Evolutionary conservation across 805 yeast genomes (phyloP), one percentile per base, ranked within the genome.

Genomic region (Candida dajiaensis): DNA sequence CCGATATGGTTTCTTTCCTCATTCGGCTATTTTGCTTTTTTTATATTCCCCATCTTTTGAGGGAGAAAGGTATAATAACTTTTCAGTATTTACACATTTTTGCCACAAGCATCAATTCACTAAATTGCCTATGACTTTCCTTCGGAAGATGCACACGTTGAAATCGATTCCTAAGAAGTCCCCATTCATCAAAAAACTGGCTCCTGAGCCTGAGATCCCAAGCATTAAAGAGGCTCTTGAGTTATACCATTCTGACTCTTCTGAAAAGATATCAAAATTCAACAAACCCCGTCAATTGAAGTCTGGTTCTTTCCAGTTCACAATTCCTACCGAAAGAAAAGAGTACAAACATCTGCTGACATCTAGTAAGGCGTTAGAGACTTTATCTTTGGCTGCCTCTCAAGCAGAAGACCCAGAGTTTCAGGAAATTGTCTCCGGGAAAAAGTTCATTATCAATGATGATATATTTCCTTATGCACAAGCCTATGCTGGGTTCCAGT

Each of bases 401-500:
- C 78, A 73, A 38, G 56, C 59, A 6, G 52, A 65, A 2, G 74
- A 77, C 46, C 70, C 71, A 0, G 68, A 65, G 8, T 82, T 77
- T 52, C 73, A 72, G 46, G 66, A 74, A 25, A 64, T 86, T 2
- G 78, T 85, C 4, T 72, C 81, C 47, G 97, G 97, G 1, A 69
- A 77, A 36, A 56, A 65, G n/a, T 53, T 75, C 2, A 56, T 65
- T 33, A 68, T 68, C 16, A 70, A 72, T 28, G 59, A 59, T 9
- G 58, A 61, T 6, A 74, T 85, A 1, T 79, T 78, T 54, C 98
- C 99, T 0, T 92, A 85, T 65, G 79, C 97, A 12, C 90, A 85
- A 63, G 87, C 92, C 0, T 92, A 92, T 64, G 96, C 98, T 2
- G 99, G 99, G 1, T 89, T 84, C 74, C 99, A 92, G 61, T 92